Evolutionary conservation across 164 flowering plant genomes (phyloP), one percentile per base, ranked within the genome.

Genomic region (Stephania japonica): DNA sequence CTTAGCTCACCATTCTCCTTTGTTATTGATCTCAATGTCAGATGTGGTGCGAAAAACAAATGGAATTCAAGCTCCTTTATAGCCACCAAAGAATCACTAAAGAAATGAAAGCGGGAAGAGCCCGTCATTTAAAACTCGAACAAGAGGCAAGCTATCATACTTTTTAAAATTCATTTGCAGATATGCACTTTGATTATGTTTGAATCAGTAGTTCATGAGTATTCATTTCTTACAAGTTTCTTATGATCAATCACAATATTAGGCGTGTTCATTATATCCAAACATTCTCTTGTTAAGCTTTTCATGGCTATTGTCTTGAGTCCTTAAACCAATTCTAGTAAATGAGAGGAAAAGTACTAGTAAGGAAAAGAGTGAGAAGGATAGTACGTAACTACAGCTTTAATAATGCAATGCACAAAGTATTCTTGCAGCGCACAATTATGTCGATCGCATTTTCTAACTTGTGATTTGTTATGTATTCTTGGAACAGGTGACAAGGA

Each of bases 41-140:
- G 95, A 95, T 90, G 80, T 93, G 98, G 98, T 93, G 98, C 81
- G 97, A 90, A 81, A 93, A 91, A 63, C 88, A 87, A 81, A 85
- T 80, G 90, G 94, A 93, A 83, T 91, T 81, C 72, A 27, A 4
- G 76, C 89, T 93, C 16, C 73, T 61, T 3, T 66, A 67, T 53
- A 88, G 90, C 67, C 82, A 72, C 75, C 79, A 78, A 65, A 73
- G 70, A 78, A 61, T 24, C 50, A 89, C 79, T 14, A 77, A 81
- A 50, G 97, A 92, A 75, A 93, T 93, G 97, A 83, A 84, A 86
- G 89, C 82, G 47, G 98, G 98, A 24, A 81, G 49, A 56, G 87
- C 82, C 72, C 97, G 97, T 38, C 98, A 93, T 81, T 75, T 69
- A 66, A 74, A 83, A 72, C 88, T 93, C 24, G 97, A 91, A 80